phyloP scores from a whole-genome alignment of 441 rosid species.

The Mallotus repandus region DNA sequence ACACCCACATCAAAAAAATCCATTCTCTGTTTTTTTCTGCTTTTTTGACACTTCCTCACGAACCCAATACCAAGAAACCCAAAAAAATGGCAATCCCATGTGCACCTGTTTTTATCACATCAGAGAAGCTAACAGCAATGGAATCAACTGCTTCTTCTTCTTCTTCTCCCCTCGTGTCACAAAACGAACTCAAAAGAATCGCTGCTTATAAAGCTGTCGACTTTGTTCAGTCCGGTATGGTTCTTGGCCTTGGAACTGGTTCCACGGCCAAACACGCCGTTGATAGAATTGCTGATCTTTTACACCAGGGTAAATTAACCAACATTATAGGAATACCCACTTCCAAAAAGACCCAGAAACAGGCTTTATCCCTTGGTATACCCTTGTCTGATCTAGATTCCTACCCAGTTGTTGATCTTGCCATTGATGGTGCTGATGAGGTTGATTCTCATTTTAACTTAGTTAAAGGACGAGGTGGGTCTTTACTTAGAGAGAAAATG shows the following conservation, averaged over 20 bases:
- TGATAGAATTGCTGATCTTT: conserved; percentile 77
- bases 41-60: too few relatives aligned
- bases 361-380: conserved; percentile 74
- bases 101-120: conserved; percentile 44
- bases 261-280: conserved; percentile 96
- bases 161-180: conserved; percentile 43
- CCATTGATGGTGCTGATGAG: conserved; percentile 98
- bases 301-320: conserved; percentile 61
- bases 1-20: background rate
- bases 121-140: conserved; percentile 43
- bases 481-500: conserved; percentile 89
- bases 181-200: conserved; percentile 78
- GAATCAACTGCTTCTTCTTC: conserved; percentile 22
- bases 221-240: conserved; percentile 91
- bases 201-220: conserved; percentile 96
- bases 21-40: background rate
- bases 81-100: conserved; percentile 62
- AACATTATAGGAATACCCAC: conserved; percentile 85
- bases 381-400: conserved; percentile 80
- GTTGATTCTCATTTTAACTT: conserved; percentile 74
- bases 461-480: conserved; percentile 94
- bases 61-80: too few relatives aligned
- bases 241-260: conserved; percentile 91
- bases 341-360: conserved; percentile 68
- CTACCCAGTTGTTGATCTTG: conserved; percentile 68